Percentiles rank a stretch among this genome's conserved stretches.
phyloP scores from a whole-genome alignment of 306 rosid species.

The Betula pendula region DNA sequence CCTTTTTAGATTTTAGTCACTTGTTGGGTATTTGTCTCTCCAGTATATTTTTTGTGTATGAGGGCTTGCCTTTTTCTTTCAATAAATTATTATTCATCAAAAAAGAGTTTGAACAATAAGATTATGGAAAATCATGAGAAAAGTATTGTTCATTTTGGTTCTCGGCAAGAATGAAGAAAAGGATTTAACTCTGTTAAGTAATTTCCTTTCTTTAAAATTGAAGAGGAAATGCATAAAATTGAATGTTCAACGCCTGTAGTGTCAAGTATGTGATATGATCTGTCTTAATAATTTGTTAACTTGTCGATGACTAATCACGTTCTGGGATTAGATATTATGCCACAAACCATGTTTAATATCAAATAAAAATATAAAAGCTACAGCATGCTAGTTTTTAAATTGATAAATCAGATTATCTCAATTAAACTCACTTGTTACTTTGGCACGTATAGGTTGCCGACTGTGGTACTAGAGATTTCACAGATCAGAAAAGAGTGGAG shows the following conservation, averaged over 20 bases:
- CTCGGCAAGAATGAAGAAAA: neutral
- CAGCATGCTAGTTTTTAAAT: neutral
- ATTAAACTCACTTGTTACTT: slow-evolving; percentile 3
- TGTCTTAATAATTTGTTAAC: neutral
- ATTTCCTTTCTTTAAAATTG: slow-evolving; percentile 1
- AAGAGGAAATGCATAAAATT: neutral
- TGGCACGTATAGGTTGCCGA: slow-evolving; percentile 69
- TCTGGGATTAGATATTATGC: neutral
- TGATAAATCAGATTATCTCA: neutral
- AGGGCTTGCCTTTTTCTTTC: too few species aligned
- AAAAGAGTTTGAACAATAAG: neutral
- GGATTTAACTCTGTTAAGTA: neutral
- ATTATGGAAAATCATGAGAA: neutral
- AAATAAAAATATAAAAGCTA: neutral
- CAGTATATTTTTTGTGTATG: too few species aligned
- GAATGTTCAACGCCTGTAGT: neutral
- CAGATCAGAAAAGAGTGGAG: slow-evolving; percentile 87
- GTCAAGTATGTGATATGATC: neutral
- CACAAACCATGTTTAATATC: neutral
- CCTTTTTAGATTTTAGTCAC: too few species aligned
- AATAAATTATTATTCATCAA: too few species aligned
- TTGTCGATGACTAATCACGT: neutral
- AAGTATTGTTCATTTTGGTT: neutral
- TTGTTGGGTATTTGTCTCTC: too few species aligned
- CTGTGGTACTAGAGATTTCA: slow-evolving; percentile 70